Percentiles rank a stretch among this genome's conserved stretches.
These are phyloP conservation scores for Tolypocladium nubicola DNA, from an alignment of 2,329 filamentous ascomycete genomes.

Conservation along the genomic window DNA sequence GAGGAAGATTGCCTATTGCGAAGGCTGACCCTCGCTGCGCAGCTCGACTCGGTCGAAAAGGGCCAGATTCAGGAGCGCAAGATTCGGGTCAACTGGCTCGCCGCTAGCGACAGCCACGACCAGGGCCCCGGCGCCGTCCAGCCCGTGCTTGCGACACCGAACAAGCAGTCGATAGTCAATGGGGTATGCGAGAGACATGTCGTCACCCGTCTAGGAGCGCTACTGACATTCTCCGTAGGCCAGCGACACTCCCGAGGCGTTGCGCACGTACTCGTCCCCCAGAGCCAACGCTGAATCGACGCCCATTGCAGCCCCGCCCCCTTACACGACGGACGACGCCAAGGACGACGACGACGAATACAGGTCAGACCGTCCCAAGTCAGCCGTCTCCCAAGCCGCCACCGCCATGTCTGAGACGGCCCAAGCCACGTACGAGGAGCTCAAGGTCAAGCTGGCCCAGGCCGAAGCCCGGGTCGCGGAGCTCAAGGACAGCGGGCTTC, in stretches of 20 bases:
- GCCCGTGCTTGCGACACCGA: conserved; percentile 25
- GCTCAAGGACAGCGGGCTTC: conserved; percentile 62
- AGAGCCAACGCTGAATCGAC: conserved; percentile 20
- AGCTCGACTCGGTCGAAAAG: conserved; percentile 78
- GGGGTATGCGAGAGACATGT: conserved; percentile 25
- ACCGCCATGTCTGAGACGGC: conserved; percentile 36
- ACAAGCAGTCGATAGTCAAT: conserved; percentile 26
- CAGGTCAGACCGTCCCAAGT: conserved; percentile 15
- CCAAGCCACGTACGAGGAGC: conserved; percentile 40
- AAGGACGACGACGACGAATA: conserved; percentile 17
- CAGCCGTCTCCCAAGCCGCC: conserved; percentile 26
- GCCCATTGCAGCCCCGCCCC: conserved; percentile 19
- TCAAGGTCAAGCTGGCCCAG: conserved; percentile 63
- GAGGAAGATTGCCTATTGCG: too few species aligned
- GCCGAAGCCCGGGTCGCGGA: conserved; percentile 63
- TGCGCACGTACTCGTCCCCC: conserved; percentile 35
- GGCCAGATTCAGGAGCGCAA: conserved; percentile 80
- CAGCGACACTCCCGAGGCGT: conserved; percentile 32
- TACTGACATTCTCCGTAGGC: conserved; percentile 11
- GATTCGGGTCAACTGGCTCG: conserved; percentile 82
- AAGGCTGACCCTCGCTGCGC: conserved; percentile 1
- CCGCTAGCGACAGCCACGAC: conserved; percentile 40
- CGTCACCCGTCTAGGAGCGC: not conserved
- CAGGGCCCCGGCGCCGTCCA: conserved; percentile 9
- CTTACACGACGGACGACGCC: conserved; percentile 22